Conservation (phyloP, 306 rosid species). For the Arachis stenosperma region DNA sequence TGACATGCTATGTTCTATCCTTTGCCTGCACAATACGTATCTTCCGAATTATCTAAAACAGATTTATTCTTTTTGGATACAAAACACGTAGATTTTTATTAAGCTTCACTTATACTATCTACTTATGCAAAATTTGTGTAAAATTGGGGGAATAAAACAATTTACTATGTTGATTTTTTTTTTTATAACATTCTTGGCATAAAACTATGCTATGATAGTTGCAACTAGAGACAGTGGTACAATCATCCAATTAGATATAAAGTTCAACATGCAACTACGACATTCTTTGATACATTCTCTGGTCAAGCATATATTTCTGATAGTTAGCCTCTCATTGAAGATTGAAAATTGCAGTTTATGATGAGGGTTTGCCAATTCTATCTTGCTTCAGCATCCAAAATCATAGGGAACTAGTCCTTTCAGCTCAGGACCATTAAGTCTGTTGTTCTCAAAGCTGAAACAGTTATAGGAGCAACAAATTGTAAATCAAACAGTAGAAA, state of each 20-base stretch:
- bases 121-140: background rate
- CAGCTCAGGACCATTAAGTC: slow-evolving; percentile 83
- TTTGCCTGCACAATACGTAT: too few relatives aligned
- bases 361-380: slow-evolving; percentile 2
- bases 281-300: slow-evolving; percentile 20
- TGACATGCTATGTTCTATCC: too few relatives aligned
- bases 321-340: slow-evolving; percentile 8
- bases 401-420: slow-evolving; percentile 85
- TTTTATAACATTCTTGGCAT: background rate
- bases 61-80: too few relatives aligned
- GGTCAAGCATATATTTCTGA: slow-evolving; percentile 21
- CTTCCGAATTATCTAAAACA: too few relatives aligned
- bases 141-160: background rate
- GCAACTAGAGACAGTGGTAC: background rate
- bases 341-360: background rate
- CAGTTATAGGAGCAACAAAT: slow-evolving; percentile 17
- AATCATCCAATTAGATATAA: slow-evolving; percentile 19
- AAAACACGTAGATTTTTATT: too few relatives aligned
- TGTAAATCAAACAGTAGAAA: slow-evolving; percentile 4
- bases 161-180: background rate
- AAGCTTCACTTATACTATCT: background rate
- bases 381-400: slow-evolving; percentile 75
- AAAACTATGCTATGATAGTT: background rate
- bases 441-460: slow-evolving; percentile 80
- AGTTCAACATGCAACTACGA: slow-evolving; percentile 8